phyloP scores from a whole-genome alignment of 495 filamentous ascomycete genomes.

The Chaetomium tenue region DNA sequence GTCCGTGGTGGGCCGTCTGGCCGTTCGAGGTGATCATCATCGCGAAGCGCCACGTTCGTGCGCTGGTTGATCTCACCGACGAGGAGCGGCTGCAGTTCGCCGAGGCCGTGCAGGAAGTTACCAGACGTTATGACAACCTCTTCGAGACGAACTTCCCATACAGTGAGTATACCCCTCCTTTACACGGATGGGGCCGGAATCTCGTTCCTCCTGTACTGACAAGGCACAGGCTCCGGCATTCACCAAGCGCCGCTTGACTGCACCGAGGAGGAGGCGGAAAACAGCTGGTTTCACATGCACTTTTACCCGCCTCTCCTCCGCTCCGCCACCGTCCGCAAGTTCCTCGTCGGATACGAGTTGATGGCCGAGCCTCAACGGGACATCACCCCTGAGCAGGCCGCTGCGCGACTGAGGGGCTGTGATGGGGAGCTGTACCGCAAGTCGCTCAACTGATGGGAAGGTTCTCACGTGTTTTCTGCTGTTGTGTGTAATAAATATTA shows the following conservation, averaged over 20 bases:
- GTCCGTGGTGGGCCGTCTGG: conserved; percentile 97
- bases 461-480: not conserved
- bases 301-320: conserved; percentile 93
- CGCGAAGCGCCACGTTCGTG: conserved; percentile 72
- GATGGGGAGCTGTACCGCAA: conserved; percentile 83
- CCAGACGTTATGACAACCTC: conserved; percentile 90
- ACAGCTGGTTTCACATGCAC: conserved; percentile 90
- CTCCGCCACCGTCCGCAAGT: conserved; percentile 92
- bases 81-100: conserved; percentile 70
- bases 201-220: conserved; percentile 23
- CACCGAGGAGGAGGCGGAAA: conserved; percentile 77
- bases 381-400: conserved; percentile 96
- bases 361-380: conserved; percentile 96
- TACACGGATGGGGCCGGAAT: no score
- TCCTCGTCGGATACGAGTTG: conserved; percentile 92
- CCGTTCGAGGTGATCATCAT: conserved; percentile 95
- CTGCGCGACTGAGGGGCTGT: conserved; percentile 67
- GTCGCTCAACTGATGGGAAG: conserved; percentile 46
- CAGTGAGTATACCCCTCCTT: conserved; percentile 49
- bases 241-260: conserved; percentile 92
- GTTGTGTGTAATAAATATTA: conserved; percentile 5
- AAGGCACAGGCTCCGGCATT: conserved; percentile 62
- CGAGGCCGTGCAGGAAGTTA: conserved; percentile 79
- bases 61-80: conserved; percentile 73
- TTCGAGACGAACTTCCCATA: conserved; percentile 98